Conservation (phyloP, 2,329 filamentous ascomycete species). For the Diaporthe vexans region DNA sequence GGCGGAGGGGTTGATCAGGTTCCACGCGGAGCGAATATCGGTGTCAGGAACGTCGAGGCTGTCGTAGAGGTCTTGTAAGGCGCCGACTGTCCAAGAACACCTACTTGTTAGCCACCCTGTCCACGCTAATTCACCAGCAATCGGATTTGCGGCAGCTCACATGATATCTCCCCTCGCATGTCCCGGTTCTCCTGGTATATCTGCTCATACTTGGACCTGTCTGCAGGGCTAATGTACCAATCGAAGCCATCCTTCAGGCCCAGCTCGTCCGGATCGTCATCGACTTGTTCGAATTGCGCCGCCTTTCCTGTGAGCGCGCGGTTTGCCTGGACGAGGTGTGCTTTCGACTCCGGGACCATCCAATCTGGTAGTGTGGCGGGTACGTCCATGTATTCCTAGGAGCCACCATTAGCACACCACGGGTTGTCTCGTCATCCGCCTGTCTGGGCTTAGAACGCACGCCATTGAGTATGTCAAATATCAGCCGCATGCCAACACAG, state of each 20-base stretch:
- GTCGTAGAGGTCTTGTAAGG: conserved; percentile 87
- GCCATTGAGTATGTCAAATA: conserved; percentile 97
- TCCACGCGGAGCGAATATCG: conserved; percentile 94
- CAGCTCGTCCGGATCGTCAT: conserved; percentile 84
- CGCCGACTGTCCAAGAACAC: conserved; percentile 68
- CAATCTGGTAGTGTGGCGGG: conserved; percentile 89
- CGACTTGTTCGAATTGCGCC: conserved; percentile 86
- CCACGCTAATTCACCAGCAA: too few species aligned
- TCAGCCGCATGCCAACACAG: conserved; percentile 97
- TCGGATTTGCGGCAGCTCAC: conserved; percentile 59
- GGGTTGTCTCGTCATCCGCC: conserved; percentile 15
- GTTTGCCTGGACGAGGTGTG: conserved; percentile 87
- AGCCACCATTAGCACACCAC: conserved; percentile 13
- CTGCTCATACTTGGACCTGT: conserved; percentile 95
- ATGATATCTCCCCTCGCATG: conserved; percentile 85
- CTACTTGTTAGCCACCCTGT: conserved; percentile 41
- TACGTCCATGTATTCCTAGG: conserved; percentile 90
- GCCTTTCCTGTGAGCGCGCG: conserved; percentile 84
- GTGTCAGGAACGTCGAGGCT: conserved; percentile 80
- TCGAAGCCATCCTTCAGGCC: conserved; percentile 97
- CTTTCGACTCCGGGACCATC: conserved; percentile 96
- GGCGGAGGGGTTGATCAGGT: conserved; percentile 94
- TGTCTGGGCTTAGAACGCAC: conserved; percentile 64
- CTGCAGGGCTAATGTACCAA: conserved; percentile 97
- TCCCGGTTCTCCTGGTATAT: conserved; percentile 96